Evolutionary conservation across 1,284 basidiomycete genomes (phyloP).

Genomic region (Ganoderma sinense): DNA sequence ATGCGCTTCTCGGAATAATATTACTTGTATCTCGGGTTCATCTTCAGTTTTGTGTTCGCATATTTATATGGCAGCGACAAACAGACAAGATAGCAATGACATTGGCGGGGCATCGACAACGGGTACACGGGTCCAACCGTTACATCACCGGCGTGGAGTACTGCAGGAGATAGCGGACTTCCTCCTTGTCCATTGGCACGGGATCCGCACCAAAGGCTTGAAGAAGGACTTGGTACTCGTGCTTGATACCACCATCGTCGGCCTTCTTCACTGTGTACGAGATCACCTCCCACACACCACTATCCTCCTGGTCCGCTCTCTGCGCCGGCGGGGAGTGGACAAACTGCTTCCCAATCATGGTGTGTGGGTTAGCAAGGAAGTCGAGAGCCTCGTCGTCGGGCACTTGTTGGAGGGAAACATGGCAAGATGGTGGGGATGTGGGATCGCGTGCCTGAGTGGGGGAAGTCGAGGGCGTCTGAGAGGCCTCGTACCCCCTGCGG

Average conservation of each 20-base stretch:
- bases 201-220: conserved; percentile 7
- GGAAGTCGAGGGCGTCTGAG: not conserved
- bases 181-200: conserved; percentile 17
- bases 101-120: too few species aligned
- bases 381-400: not conserved
- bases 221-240: conserved; percentile 16
- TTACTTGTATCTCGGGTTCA: not conserved
- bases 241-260: conserved; percentile 6
- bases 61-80: too few species aligned
- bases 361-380: not conserved
- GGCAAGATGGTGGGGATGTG: not conserved
- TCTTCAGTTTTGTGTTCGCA: not conserved
- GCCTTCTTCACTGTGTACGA: conserved; percentile 1
- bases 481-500: not conserved
- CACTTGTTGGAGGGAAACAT: not conserved
- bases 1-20: not conserved
- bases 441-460: not conserved
- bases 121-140: not conserved
- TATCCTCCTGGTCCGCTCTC: not conserved
- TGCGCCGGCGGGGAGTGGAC: not conserved
- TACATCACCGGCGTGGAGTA: conserved; percentile 2
- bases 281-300: not conserved
- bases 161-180: conserved; percentile 11
- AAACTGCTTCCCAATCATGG: not conserved
- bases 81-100: too few species aligned